Evolutionary conservation across 305 asterid genomes (phyloP).

Genomic region (Andrographis paniculata): DNA sequence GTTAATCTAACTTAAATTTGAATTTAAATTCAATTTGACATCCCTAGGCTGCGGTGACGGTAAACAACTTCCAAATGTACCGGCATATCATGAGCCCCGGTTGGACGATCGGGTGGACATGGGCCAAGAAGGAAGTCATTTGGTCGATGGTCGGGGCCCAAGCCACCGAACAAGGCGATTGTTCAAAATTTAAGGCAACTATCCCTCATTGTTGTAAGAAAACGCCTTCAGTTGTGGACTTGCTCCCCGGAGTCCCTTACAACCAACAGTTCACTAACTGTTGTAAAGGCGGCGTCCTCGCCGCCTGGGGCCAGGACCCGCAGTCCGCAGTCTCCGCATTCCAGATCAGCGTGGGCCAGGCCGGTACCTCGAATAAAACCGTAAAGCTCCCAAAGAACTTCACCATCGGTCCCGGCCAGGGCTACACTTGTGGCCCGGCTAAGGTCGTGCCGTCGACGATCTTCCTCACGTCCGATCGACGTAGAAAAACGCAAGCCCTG

Average conservation of each 20-base stretch:
- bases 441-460: constrained; percentile 65
- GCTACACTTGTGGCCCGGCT: constrained; percentile 84
- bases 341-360: constrained; percentile 75
- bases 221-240: constrained; percentile 57
- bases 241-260: constrained; percentile 79
- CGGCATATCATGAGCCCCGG: constrained; percentile 90
- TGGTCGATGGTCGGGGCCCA: constrained; percentile 80
- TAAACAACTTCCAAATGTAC: constrained; percentile 78
- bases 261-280: constrained; percentile 73
- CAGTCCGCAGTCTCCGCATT: constrained; percentile 49
- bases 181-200: constrained; percentile 75
- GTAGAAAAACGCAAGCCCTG: constrained; percentile 70
- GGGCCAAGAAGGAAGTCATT: constrained; percentile 83
- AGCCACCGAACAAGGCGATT: constrained; percentile 82
- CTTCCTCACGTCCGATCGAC: constrained; percentile 62
- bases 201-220: constrained; percentile 81
- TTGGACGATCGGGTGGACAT: constrained; percentile 77
- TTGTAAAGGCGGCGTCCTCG: constrained; percentile 74
- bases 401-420: constrained; percentile 74
- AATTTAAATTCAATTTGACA: not conserved
- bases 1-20: not conserved
- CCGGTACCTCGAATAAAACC: constrained; percentile 70
- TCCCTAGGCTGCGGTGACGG: constrained; percentile 58
- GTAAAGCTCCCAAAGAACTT: constrained; percentile 72
- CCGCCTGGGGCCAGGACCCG: constrained; percentile 80